These are phyloP conservation scores for Epichloe baconii DNA, from an alignment of 2,329 filamentous ascomycete genomes.

Conservation along the genomic window DNA sequence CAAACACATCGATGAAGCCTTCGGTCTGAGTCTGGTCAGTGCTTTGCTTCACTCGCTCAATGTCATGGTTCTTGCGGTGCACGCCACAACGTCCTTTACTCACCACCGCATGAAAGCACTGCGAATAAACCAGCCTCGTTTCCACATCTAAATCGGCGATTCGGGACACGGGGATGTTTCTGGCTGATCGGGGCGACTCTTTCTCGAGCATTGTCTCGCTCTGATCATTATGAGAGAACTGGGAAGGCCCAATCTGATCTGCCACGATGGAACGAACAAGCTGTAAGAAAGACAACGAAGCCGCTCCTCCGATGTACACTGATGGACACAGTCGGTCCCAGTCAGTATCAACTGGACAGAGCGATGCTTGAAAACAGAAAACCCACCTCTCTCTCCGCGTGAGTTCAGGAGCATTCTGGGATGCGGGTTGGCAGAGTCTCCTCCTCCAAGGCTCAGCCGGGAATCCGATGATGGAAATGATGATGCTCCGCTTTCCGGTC, in stretches of 20 bases:
- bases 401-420: slow-evolving; percentile 36
- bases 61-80: background rate
- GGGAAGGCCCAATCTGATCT: slow-evolving; percentile 38
- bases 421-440: slow-evolving; percentile 10
- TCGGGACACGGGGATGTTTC: background rate
- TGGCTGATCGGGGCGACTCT: slow-evolving; percentile 13
- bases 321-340: background rate
- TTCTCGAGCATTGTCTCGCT: slow-evolving; percentile 41
- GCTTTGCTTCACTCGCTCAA: background rate
- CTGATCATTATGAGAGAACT: slow-evolving; percentile 37
- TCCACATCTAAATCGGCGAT: slow-evolving; percentile 8
- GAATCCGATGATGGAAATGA: slow-evolving; percentile 16
- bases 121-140: slow-evolving; percentile 7
- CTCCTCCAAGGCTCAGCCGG: slow-evolving; percentile 11
- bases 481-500: background rate
- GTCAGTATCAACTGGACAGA: background rate
- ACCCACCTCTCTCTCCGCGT: slow-evolving; percentile 36
- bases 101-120: slow-evolving; percentile 12
- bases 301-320: slow-evolving; percentile 38
- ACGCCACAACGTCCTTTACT: background rate
- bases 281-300: slow-evolving; percentile 42
- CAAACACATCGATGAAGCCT: slow-evolving; percentile 21
- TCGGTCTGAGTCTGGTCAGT: slow-evolving; percentile 15
- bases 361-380: too few relatives aligned
- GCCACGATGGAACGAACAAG: slow-evolving; percentile 33